Evolutionary conservation across 768 basidiomycete species (phyloP), one percentile per base, ranked within the genome.

Genomic region (Cystobasidium tubakii): DNA sequence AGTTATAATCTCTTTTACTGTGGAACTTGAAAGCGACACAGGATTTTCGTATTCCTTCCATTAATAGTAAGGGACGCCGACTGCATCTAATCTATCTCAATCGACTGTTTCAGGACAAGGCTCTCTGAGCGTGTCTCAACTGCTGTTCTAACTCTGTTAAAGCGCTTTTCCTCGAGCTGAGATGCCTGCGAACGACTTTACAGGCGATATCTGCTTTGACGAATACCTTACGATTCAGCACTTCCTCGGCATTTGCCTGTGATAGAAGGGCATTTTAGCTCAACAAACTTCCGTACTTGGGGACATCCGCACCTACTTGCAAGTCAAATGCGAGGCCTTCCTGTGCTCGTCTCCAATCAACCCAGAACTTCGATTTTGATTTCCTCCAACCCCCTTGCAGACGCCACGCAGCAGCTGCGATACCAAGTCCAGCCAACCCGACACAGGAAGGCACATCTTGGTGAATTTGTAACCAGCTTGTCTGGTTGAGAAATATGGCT

Each of bases 311-410:
- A 72, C 66, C 13, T 33, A 74, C 74, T 39, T 75, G 71, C 34
- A 75, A 66, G 31, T 75, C 74, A 34, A 46, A 70, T 42, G 36
- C 39, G 10, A 75, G 34, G 12, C 74, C 69, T 17, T 72, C 62
- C 34, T 75, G 55, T 23, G 66, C 69, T 9, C 74, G 13, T 33
- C 63, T 67, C 39, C 66, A 75, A 34, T 79, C 77, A 25, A 33
- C 42, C 44, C 73, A 73, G 62, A 79, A 79, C 46, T 69, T 63
- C 42, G 9, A 31, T 50, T 75, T 62, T 1, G 75, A 74, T 36
- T 63, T 73, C 29, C 66, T 63, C 78, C 78, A 79, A 27, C 69
- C 29, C 1, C 74, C 50, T 72, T 79, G 79, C 39, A 78, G 46
- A 15, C 42, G 34, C 77, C 77, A 78, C 15, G 69, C 75, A 4